phyloP scores from a whole-genome alignment of 2,329 filamentous ascomycete species.

The Bisporella sp. region DNA sequence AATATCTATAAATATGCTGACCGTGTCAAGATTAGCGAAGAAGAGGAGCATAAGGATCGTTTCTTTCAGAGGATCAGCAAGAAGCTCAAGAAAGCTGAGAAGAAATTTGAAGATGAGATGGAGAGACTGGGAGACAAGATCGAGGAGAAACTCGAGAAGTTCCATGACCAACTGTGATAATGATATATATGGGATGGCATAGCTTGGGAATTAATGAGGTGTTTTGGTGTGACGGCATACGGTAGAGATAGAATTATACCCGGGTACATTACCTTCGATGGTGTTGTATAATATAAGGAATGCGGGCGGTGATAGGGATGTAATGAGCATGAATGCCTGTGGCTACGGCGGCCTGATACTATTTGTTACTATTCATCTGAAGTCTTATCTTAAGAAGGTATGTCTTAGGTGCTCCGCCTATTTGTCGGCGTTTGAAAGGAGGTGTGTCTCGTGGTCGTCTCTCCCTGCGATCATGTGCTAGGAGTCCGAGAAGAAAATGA shows the following conservation, averaged over 20 bases:
- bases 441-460: too few species aligned
- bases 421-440: too few species aligned
- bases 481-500: too few species aligned
- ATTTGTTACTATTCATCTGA: too few species aligned
- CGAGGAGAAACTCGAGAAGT: background rate
- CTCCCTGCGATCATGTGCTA: too few species aligned
- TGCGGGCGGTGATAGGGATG: too few species aligned
- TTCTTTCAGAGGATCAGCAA: background rate
- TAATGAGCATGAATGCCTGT: too few species aligned
- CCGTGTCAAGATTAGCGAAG: conserved; percentile 61
- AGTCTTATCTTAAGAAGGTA: too few species aligned
- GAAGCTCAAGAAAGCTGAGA: background rate
- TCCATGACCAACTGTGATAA: background rate
- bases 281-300: too few species aligned
- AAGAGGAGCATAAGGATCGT: conserved; percentile 8
- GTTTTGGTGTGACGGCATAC: background rate
- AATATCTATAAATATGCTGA: conserved; percentile 78
- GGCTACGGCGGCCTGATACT: too few species aligned
- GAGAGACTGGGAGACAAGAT: background rate
- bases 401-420: too few species aligned
- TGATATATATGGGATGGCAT: background rate
- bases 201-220: background rate
- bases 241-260: background rate
- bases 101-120: background rate
- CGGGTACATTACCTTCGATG: background rate